Evolutionary conservation across 805 yeast species (phyloP).

Genomic region (Myxozyma sirexii): DNA sequence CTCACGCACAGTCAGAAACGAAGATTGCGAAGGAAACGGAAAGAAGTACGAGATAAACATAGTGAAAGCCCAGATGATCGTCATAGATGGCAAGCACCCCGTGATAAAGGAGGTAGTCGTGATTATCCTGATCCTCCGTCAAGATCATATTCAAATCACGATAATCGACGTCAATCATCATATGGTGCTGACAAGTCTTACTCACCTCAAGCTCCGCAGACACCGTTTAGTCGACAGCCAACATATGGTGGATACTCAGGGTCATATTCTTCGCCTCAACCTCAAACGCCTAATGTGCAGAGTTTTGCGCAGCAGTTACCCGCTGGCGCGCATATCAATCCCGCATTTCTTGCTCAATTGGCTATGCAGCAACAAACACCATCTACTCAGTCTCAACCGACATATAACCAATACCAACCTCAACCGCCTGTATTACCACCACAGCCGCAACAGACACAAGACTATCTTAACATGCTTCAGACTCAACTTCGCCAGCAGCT

Average conservation of each 20-base stretch:
- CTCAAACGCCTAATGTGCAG: conserved; percentile 3
- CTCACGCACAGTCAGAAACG: conserved; percentile 26
- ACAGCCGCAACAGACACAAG: conserved; percentile 15
- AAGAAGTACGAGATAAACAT: conserved; percentile 19
- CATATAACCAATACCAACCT: neutral
- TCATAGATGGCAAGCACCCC: neutral
- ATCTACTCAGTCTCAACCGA: neutral
- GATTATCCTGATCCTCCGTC: neutral
- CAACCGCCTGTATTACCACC: neutral
- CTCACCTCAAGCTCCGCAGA: neutral
- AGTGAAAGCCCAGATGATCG: neutral
- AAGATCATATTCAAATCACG: neutral
- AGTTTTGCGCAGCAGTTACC: conserved; percentile 23
- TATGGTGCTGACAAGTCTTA: neutral
- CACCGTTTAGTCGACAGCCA: neutral
- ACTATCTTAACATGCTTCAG: conserved; percentile 1
- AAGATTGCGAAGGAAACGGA: conserved; percentile 13
- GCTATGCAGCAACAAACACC: conserved; percentile 3
- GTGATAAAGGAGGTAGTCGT: neutral
- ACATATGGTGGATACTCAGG: neutral
- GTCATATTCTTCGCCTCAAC: neutral
- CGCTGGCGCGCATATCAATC: conserved; percentile 32
- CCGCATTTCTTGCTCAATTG: conserved; percentile 29
- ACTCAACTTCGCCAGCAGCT: conserved; percentile 15
- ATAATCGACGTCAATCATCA: neutral